These are phyloP conservation scores for Leishmania guyanensis DNA, from an alignment of 208 protist species.

Conservation along the genomic window DNA sequence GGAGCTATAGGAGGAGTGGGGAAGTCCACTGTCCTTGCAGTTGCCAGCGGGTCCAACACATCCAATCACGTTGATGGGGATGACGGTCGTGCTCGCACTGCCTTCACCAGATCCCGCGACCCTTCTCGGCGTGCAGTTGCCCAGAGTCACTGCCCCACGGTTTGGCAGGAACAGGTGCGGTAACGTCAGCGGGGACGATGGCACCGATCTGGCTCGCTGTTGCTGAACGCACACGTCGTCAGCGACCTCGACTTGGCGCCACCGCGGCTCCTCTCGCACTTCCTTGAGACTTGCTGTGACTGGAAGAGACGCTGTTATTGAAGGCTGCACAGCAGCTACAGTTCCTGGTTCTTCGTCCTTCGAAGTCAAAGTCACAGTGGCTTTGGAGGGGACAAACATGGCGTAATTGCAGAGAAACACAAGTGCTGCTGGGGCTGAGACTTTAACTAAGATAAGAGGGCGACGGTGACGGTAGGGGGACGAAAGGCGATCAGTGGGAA, in stretches of 20 bases:
- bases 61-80: not conserved
- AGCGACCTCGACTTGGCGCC: not conserved
- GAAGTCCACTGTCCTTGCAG: not conserved
- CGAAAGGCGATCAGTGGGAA: not conserved
- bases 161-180: not conserved
- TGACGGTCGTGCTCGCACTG: not conserved
- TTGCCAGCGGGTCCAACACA: not conserved
- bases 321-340: not conserved
- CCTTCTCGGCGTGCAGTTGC: not conserved
- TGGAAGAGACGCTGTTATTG: not conserved
- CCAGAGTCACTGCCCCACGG: not conserved
- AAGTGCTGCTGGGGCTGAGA: not conserved
- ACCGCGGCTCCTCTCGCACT: not conserved
- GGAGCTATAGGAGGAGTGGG: slow-evolving; percentile 13
- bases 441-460: not conserved
- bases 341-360: not conserved
- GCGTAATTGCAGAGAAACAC: not conserved
- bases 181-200: not conserved
- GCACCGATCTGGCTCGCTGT: not conserved
- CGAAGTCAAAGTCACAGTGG: not conserved
- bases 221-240: not conserved
- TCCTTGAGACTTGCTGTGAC: not conserved
- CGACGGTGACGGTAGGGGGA: not conserved
- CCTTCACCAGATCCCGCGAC: not conserved
- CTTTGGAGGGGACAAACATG: not conserved